Evolutionary conservation across 2,329 filamentous ascomycete genomes (phyloP), one percentile per base, ranked within the genome.

Genomic region (Aureobasidium mangrovei): DNA sequence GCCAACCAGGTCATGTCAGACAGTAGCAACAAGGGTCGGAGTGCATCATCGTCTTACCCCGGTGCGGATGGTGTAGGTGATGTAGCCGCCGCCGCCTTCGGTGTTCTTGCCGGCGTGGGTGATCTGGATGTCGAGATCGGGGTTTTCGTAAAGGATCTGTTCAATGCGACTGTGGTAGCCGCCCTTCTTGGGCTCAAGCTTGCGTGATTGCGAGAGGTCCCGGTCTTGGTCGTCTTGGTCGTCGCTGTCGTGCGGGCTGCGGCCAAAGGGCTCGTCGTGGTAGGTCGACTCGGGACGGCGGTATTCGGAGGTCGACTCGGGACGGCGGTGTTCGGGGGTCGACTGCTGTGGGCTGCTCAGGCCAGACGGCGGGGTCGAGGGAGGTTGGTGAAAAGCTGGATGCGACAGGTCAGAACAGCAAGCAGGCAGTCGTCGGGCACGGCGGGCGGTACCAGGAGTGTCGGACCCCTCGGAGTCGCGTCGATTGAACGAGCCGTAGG

Each of bases 131-230:
- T 89, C 84, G 61, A 94, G 79, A 54, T 91, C 85, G 0, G 90
- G 91, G 60, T 95, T 88, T 72, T 98, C 93, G 68, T 95, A 95
- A 44, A 98, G 83, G 57, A 96, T 91, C 76, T 98, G 93, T 73
- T 98, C 91, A 61, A 98, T 91, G 51, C 93, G 85, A 68, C 91
- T 96, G 67, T 93, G 86, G 65, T 98, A 98, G 29, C 87, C 88
- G 27, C 88, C 89, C 58, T 89, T 88, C 72, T 88, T 91, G 55
- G 77, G 77, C 52, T 71, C 68, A 43, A 75, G 70, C 42, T 66
- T 70, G 36, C 70, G 64, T 10, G 80, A 79, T 7, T 65, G 66
- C 28, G 68, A 69, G 10, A 73, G 67, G 58, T 73, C 71, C n/a
- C 73, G 73, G 48, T 77, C 65, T 59, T 78, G 72, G 48, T 78